A percentile compares a stretch with the other conserved stretches of the same genome.
Evolutionary conservation across 768 basidiomycete species (phyloP).

Genomic region (Symmetrospora coprosmae): DNA sequence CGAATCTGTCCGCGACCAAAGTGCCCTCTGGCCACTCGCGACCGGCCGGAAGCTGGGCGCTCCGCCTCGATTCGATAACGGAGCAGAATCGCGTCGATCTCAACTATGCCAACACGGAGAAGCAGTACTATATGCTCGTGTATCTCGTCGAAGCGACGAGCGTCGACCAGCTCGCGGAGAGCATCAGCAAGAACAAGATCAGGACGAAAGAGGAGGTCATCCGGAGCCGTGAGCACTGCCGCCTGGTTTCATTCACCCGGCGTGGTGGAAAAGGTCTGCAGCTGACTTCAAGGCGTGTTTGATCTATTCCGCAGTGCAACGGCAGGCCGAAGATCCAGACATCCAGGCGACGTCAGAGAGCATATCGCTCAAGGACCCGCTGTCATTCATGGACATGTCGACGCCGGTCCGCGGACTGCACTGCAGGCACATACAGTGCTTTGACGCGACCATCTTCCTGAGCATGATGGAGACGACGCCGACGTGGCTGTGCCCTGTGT

Average conservation of each 20-base stretch:
- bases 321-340: slow-evolving; percentile 53
- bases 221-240: slow-evolving; percentile 46
- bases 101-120: slow-evolving; percentile 36
- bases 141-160: slow-evolving; percentile 68
- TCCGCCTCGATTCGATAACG: neutral
- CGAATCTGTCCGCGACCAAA: slow-evolving; percentile 43
- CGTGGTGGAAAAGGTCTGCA: slow-evolving; percentile 4
- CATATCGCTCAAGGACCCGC: slow-evolving; percentile 87
- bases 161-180: slow-evolving; percentile 55
- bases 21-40: neutral
- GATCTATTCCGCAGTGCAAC: neutral
- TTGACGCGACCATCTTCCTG: slow-evolving; percentile 88
- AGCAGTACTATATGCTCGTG: slow-evolving; percentile 59
- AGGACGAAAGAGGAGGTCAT: slow-evolving; percentile 52
- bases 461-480: slow-evolving; percentile 92
- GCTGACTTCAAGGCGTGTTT: neutral
- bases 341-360: slow-evolving; percentile 78
- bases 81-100: slow-evolving; percentile 21
- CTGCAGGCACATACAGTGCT: slow-evolving; percentile 86
- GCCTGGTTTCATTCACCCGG: neutral
- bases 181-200: slow-evolving; percentile 54
- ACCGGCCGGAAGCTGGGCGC: neutral
- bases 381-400: slow-evolving; percentile 71
- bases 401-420: slow-evolving; percentile 72
- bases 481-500: slow-evolving; percentile 88